phyloP scores from a whole-genome alignment of 441 rosid genomes.

The Jatropha podagrica region DNA sequence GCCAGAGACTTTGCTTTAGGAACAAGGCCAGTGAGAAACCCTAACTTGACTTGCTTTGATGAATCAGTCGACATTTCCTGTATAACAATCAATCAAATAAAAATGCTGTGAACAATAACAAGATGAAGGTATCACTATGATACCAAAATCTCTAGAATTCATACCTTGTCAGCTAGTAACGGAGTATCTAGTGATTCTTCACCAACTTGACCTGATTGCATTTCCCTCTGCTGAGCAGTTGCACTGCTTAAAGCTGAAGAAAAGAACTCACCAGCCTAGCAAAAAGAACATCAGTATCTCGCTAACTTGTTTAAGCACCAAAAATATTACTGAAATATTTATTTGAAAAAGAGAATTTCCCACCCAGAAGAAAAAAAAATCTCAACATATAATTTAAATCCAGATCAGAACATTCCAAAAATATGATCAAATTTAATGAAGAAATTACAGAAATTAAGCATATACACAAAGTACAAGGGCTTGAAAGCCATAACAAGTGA shows the following conservation, averaged over 20 bases:
- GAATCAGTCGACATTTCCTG: conserved; percentile 67
- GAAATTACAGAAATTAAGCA: not conserved
- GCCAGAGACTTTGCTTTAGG: conserved; percentile 80
- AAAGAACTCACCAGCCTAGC: conserved; percentile 80
- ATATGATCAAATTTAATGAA: too few species aligned
- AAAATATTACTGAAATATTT: not conserved
- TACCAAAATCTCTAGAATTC: not conserved
- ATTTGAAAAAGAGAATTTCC: not conserved
- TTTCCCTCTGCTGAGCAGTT: conserved; percentile 68
- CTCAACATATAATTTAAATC: not conserved
- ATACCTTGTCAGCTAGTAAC: conserved; percentile 64
- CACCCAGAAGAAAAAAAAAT: not conserved
- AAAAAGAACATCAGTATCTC: conserved; percentile 16
- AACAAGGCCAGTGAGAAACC: conserved; percentile 80
- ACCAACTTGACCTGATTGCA: conserved; percentile 49
- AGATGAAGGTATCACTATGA: conserved; percentile 3
- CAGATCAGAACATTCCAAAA: not conserved
- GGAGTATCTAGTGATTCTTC: conserved; percentile 78
- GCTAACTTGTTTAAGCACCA: not conserved
- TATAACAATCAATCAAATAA: conserved; percentile 18
- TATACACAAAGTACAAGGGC: not conserved
- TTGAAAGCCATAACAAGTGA: not conserved
- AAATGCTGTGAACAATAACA: conserved; percentile 17
- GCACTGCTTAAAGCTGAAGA: conserved; percentile 64
- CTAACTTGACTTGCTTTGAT: conserved; percentile 89